Evolutionary conservation across 1,139 yeast genomes (phyloP).

Genomic region (Candida mesenterica): DNA sequence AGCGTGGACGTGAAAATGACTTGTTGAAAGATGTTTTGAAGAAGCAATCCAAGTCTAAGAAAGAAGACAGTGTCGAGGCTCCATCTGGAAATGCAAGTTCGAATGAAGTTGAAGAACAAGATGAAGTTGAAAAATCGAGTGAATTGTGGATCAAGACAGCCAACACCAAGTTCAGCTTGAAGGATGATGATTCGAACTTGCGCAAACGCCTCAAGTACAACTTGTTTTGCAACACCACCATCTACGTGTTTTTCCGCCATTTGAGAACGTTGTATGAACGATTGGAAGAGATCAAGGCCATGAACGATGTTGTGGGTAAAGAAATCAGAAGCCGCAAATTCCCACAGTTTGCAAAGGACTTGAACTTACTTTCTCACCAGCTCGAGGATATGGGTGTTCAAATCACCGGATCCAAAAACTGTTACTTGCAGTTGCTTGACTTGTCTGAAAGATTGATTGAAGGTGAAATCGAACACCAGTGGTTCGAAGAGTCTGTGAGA

Average conservation of each 20-base stretch:
- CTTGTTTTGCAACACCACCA: conserved; percentile 85
- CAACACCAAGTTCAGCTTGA: conserved; percentile 32
- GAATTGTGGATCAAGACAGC: conserved; percentile 64
- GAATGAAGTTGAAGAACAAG: conserved; percentile 28
- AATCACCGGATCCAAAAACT: conserved; percentile 63
- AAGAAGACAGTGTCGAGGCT: conserved; percentile 36
- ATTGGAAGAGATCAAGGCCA: conserved; percentile 68
- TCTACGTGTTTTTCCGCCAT: conserved; percentile 88
- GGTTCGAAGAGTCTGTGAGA: conserved; percentile 93
- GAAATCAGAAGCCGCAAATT: conserved; percentile 66
- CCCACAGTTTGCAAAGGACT: conserved; percentile 85
- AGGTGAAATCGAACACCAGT: conserved; percentile 89
- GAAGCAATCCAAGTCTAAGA: conserved; percentile 54
- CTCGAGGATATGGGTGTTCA: conserved; percentile 77
- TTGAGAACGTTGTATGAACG: conserved; percentile 80
- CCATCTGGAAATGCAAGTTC: conserved; percentile 36
- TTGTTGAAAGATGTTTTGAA: conserved; percentile 72
- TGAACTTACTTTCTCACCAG: conserved; percentile 79
- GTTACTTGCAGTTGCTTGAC: conserved; percentile 72
- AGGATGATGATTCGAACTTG: conserved; percentile 19
- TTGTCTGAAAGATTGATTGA: conserved; percentile 78
- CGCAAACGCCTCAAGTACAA: conserved; percentile 55
- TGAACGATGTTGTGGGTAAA: conserved; percentile 63
- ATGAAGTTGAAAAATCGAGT: conserved; percentile 57
- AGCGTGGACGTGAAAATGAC: conserved; percentile 64